phyloP scores from a whole-genome alignment of 192 early-diverging fungal species.

The Backusella psychrophila region DNA sequence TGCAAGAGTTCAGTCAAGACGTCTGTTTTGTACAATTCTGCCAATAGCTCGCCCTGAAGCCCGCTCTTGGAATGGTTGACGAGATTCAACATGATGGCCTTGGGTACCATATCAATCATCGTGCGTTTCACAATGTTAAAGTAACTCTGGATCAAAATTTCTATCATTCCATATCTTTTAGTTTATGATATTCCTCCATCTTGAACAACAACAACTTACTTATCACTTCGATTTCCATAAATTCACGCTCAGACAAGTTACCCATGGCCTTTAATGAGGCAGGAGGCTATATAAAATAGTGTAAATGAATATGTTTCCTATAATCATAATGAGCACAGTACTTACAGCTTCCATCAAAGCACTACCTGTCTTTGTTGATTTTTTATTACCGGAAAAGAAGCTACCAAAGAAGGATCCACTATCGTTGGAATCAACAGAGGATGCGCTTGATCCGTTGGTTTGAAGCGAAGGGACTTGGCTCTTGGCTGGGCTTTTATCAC shows the following conservation, averaged over 20 bases:
- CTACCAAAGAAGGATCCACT: constrained; percentile 91
- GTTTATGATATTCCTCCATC: neutral
- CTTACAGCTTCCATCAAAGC: constrained; percentile 67
- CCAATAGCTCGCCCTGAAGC: constrained; percentile 91
- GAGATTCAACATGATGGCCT: constrained; percentile 98
- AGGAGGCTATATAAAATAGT: constrained; percentile 61
- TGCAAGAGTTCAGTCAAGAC: constrained; percentile 92
- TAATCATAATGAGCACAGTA: neutral
- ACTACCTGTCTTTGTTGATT: constrained; percentile 57
- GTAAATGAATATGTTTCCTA: too few species aligned
- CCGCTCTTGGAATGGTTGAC: constrained; percentile 89
- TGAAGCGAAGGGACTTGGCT: constrained; percentile 20
- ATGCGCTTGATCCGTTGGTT: constrained; percentile 6
- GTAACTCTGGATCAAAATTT: constrained; percentile 95
- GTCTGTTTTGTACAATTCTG: constrained; percentile 96
- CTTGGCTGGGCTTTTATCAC: constrained; percentile 1
- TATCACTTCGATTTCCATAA: constrained; percentile 98
- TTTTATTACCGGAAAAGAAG: constrained; percentile 84
- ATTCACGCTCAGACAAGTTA: constrained; percentile 94
- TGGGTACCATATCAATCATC: constrained; percentile 95
- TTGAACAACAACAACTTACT: constrained; percentile 54
- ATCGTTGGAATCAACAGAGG: constrained; percentile 3
- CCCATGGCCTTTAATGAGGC: constrained; percentile 91
- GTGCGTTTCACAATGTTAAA: constrained; percentile 99
- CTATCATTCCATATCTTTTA: constrained; percentile 30